These are phyloP conservation scores for Cryptomeria japonica DNA, from an alignment of 75 land plant genomes.

Conservation along the genomic window DNA sequence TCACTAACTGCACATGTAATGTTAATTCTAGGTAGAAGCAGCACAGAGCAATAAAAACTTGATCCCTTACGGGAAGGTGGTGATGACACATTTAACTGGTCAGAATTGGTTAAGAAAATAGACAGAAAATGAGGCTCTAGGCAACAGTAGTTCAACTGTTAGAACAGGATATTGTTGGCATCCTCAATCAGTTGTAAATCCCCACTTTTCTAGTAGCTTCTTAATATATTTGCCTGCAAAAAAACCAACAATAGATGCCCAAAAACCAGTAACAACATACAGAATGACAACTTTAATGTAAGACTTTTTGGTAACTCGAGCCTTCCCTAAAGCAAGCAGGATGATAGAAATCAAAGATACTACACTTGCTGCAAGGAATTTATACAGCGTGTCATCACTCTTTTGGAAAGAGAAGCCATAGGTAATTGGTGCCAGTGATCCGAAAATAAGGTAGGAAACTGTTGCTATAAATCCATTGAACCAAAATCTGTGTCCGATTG, in stretches of 20 bases:
- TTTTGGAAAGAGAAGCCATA: conserved; percentile 75
- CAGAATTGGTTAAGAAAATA: background rate
- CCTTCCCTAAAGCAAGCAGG: conserved; percentile 64
- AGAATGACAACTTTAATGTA: conserved; percentile 36
- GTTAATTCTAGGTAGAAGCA: background rate
- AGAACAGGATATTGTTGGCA: background rate
- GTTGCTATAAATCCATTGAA: conserved; percentile 60
- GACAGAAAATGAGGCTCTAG: background rate
- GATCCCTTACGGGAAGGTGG: background rate
- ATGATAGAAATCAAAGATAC: conserved; percentile 49
- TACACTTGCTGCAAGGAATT: conserved; percentile 52
- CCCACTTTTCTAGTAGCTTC: conserved; percentile 45
- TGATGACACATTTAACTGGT: background rate
- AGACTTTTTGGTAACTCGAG: conserved; percentile 32
- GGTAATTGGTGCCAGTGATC: conserved; percentile 58
- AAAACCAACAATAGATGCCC: conserved; percentile 49
- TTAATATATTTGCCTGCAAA: conserved; percentile 52
- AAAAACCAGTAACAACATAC: conserved; percentile 40
- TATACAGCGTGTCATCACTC: conserved; percentile 58
- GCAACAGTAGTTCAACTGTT: background rate
- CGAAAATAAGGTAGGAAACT: conserved; percentile 71
- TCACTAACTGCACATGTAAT: background rate
- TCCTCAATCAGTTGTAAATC: conserved; percentile 13
- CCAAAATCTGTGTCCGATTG: conserved; percentile 52
- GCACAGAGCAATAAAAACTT: background rate